These are phyloP conservation scores for Auricularia heimuer DNA, from an alignment of 768 basidiomycete genomes.

Conservation along the genomic window DNA sequence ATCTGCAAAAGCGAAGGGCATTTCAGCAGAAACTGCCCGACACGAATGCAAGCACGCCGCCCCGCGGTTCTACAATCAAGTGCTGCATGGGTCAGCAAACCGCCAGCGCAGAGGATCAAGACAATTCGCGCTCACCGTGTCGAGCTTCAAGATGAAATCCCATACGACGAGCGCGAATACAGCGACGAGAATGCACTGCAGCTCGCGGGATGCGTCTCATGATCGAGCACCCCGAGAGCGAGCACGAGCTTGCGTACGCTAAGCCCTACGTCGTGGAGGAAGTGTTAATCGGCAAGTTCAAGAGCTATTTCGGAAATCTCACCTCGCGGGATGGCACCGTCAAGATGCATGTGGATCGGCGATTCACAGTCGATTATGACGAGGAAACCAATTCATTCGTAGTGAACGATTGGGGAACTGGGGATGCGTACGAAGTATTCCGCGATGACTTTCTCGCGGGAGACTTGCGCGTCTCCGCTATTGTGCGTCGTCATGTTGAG, in stretches of 20 bases:
- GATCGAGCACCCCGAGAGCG: neutral
- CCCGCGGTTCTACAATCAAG: neutral
- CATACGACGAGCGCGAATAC: neutral
- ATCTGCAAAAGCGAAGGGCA: slow-evolving; percentile 21
- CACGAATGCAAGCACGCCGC: slow-evolving; percentile 10
- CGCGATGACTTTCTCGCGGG: neutral
- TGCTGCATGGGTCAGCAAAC: neutral
- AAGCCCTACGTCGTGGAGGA: neutral
- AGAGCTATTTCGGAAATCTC: neutral
- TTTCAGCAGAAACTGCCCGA: slow-evolving; percentile 21
- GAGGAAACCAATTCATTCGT: neutral
- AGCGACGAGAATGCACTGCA: neutral
- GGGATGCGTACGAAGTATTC: neutral
- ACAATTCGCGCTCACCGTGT: no score
- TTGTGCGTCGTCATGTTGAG: neutral
- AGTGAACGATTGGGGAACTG: neutral
- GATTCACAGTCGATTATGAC: neutral
- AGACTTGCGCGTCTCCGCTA: neutral
- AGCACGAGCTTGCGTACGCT: neutral
- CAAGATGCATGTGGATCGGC: neutral
- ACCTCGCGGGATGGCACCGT: neutral
- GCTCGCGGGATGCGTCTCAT: neutral
- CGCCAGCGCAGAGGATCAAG: no score
- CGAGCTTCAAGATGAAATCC: no score
- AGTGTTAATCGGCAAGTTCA: neutral